Evolutionary conservation across 2,329 filamentous ascomycete genomes (phyloP), one percentile per base, ranked within the genome.

Genomic region (Zymoseptoria ardabiliae): DNA sequence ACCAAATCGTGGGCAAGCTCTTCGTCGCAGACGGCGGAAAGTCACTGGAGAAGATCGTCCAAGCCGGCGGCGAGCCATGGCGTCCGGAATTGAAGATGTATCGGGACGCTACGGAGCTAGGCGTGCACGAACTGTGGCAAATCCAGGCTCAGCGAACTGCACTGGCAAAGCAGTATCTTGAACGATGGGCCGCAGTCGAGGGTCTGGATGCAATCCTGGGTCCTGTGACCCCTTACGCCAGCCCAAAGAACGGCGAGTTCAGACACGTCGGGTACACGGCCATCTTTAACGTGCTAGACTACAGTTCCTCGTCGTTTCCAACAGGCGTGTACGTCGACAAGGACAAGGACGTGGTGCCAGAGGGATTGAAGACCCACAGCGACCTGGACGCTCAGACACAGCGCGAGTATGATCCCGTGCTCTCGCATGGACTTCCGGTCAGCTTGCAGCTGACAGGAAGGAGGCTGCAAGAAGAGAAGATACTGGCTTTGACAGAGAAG

Each of bases 11-110:
- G 45, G 71, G 60, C 0, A 69, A 71, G 20, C 75, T 79, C 72
- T 82, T 82, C 62, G 66, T 79, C 11, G 76, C 78, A 10, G 80
- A 82, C 58, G 80, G 80, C n/a, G 80, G 78, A 1, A 78, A 78
- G 59, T 77, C 75, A 10, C 71, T 81, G 3, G 55, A 69, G 54
- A 70, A 73, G 11, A 71, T 79, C 52, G 70, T 80, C 2, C 70
- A 71, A 11, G 71, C 73, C 0, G 75, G 74, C 0, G 65, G 67
- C 6, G 78, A 80, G 63, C 78, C 78, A 1, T 76, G 75, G 60
- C 73, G 79, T 9, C 78, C 79, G 0, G 79, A 82, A 61, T 80
- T 82, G 78, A 60, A 71, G 20, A 56, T 60, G 1, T 82, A 82
- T 60, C 70, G 71, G 54, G 62, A 74, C 0, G 77, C 79, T 0